Evolutionary conservation across 306 rosid species (phyloP).

Genomic region (Corylus heterophylla): DNA sequence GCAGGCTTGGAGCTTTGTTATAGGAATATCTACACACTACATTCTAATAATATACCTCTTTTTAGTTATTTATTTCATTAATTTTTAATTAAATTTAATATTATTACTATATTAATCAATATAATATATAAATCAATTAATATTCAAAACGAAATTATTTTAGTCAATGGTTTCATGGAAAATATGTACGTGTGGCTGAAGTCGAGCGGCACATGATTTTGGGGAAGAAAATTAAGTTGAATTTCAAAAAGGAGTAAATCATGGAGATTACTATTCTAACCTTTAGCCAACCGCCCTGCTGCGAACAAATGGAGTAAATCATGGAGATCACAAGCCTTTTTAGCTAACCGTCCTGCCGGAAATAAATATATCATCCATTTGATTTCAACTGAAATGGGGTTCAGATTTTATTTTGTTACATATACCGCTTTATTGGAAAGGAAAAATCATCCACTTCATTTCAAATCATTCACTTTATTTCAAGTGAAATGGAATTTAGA

Average conservation of each 20-base stretch:
- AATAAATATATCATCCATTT: too few species aligned
- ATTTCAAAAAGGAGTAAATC: conserved; percentile 18
- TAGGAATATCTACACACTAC: neutral
- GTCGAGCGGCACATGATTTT: conserved; percentile 31
- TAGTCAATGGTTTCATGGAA: conserved; percentile 20
- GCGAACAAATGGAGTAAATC: neutral
- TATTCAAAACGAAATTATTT: conserved; percentile 21
- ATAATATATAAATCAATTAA: too few species aligned
- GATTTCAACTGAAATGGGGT: too few species aligned
- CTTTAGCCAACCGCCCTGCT: neutral
- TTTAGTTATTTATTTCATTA: neutral
- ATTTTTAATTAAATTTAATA: too few species aligned
- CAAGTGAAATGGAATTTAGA: too few species aligned
- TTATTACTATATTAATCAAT: too few species aligned
- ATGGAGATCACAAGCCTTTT: neutral
- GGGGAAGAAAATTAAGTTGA: conserved; percentile 14
- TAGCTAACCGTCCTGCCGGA: neutral
- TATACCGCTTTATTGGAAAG: too few species aligned
- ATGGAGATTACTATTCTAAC: neutral
- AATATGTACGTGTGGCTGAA: conserved; percentile 3
- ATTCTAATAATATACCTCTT: neutral
- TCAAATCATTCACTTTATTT: too few species aligned
- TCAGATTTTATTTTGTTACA: too few species aligned
- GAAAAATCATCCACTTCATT: too few species aligned
- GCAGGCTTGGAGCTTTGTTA: neutral